Evolutionary conservation across 1,284 basidiomycete species (phyloP), one percentile per base, ranked within the genome.

Genomic region (Microbotryum lychnidis-dioicae): DNA sequence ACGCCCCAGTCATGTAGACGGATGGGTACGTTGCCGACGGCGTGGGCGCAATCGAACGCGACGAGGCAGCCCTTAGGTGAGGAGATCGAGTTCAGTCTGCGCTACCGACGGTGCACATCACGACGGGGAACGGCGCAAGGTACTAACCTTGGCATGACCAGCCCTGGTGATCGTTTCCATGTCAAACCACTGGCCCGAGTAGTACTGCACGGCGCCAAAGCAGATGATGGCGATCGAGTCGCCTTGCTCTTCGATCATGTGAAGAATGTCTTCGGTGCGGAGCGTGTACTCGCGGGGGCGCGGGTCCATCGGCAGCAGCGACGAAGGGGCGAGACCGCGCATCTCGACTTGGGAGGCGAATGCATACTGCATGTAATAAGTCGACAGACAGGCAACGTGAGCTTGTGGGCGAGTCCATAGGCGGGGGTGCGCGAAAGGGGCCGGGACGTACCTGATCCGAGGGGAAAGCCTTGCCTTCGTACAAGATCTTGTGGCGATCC

Each of bases 31-130:
- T 99, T 99, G 58, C 93, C 93, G 54, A 87, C 82, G 1, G 88
- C 94, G 76, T 99, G 96, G 5, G 96, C 96, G 42, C 97, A 84
- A 77, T 98, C 94, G 82, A 92, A 92, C 52, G 92, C 94, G 70
- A 91, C 89, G 61, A 93, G 82, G 68, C 89, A 93, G 50, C 91
- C 92, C 87, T 91, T 71, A 7, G 21, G 42, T 31, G 23, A 64
- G 67, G 54, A 69, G 56, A 53, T 61, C 45, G 50, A 65, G 58
- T 58, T 49, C 16, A 61, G 23, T 54, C 46, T 7, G 47, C 61
- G 61, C 56, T 64, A 58, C 51, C 27, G 49, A 42, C 50, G 50
- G 10, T 9, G 31, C 31, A 31, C 31, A 9, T 31, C 31, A 31
- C 31, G 50, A 57, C n/a, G 52, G 52, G 54, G 21, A 54, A 21